A percentile compares a stretch with the other conserved stretches of the same genome.
phyloP scores from a whole-genome alignment of 148 eudicot species.

The Silene latifolia region DNA sequence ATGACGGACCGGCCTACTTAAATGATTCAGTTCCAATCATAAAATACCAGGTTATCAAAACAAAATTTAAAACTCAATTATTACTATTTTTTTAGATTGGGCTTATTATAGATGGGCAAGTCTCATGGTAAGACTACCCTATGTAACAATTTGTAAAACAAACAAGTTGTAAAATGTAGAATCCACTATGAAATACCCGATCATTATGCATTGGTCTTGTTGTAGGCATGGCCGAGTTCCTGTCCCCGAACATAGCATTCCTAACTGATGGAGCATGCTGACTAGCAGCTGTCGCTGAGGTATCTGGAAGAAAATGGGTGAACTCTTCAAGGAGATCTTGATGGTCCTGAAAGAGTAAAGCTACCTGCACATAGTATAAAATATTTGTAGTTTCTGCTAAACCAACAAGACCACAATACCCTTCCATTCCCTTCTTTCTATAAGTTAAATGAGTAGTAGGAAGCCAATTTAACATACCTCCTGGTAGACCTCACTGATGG shows the following conservation, averaged over 20 bases:
- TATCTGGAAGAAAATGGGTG: slow-evolving; percentile 86
- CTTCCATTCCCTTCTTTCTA: not conserved
- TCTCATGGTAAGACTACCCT: no score
- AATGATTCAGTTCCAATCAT: no score
- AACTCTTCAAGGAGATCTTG: slow-evolving; percentile 87
- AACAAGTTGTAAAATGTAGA: not conserved
- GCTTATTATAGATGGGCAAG: no score
- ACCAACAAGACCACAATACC: not conserved
- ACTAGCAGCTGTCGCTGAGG: slow-evolving; percentile 46
- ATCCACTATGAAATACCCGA: slow-evolving; percentile 37
- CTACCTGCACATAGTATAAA: slow-evolving; percentile 46
- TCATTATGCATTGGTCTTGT: slow-evolving; percentile 46
- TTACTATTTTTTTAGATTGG: no score
- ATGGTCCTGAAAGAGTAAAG: slow-evolving; percentile 69
- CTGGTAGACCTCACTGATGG: slow-evolving; percentile 74
- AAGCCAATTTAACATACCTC: slow-evolving; percentile 48
- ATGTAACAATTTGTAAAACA: not conserved
- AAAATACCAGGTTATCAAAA: no score
- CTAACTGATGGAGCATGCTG: slow-evolving; percentile 50
- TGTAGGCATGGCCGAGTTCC: slow-evolving; percentile 53
- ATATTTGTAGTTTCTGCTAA: slow-evolving; percentile 2
- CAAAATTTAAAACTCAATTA: no score
- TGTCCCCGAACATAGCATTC: slow-evolving; percentile 45
- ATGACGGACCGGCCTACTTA: no score
- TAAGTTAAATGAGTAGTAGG: not conserved